A percentile compares a stretch with the other conserved stretches of the same genome.
phyloP scores from a whole-genome alignment of 1,139 yeast species.

The Diutina catenulata region DNA sequence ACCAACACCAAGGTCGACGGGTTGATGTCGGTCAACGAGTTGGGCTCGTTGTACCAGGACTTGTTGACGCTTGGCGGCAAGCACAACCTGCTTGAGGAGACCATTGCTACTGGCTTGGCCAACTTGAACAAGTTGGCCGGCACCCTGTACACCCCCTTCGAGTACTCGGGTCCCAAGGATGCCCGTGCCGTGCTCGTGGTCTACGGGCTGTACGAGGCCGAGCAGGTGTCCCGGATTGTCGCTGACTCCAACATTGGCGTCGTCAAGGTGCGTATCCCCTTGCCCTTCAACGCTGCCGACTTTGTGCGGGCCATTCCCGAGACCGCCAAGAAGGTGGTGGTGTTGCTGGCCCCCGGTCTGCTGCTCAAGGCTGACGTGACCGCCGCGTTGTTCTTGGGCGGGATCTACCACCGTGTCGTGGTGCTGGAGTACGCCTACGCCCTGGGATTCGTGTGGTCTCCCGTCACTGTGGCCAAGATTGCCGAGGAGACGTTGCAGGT shows the following conservation, averaged over 20 bases:
- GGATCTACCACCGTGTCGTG: slow-evolving; percentile 23
- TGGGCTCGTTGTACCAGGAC: slow-evolving; percentile 29
- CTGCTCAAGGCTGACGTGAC: slow-evolving; percentile 58
- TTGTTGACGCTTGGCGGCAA: slow-evolving; percentile 18
- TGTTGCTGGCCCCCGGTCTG: slow-evolving; percentile 44
- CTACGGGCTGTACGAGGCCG: slow-evolving; percentile 61
- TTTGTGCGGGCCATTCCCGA: slow-evolving; percentile 51
- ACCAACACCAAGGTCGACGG: slow-evolving; percentile 38
- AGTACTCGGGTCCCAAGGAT: slow-evolving; percentile 49
- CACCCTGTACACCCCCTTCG: slow-evolving; percentile 52
- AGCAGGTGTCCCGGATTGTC: slow-evolving; percentile 38
- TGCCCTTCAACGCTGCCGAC: slow-evolving; percentile 57
- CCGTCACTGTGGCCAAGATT: slow-evolving; percentile 38
- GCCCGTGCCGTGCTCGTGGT: slow-evolving; percentile 68
- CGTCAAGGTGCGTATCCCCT: slow-evolving; percentile 63
- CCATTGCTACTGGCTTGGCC: slow-evolving; percentile 28
- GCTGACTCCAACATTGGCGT: slow-evolving; percentile 41
- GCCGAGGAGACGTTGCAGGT: slow-evolving; percentile 32
- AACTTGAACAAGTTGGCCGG: slow-evolving; percentile 49
- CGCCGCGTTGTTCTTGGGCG: slow-evolving; percentile 53
- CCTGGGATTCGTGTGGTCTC: slow-evolving; percentile 46
- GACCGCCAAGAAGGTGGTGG: slow-evolving; percentile 47
- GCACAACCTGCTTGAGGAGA: slow-evolving; percentile 23
- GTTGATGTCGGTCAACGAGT: slow-evolving; percentile 32
- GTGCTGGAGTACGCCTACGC: slow-evolving; percentile 44